These are phyloP conservation scores for Cyberlindnera sargentensis DNA, from an alignment of 805 yeast genomes.

Conservation along the genomic window DNA sequence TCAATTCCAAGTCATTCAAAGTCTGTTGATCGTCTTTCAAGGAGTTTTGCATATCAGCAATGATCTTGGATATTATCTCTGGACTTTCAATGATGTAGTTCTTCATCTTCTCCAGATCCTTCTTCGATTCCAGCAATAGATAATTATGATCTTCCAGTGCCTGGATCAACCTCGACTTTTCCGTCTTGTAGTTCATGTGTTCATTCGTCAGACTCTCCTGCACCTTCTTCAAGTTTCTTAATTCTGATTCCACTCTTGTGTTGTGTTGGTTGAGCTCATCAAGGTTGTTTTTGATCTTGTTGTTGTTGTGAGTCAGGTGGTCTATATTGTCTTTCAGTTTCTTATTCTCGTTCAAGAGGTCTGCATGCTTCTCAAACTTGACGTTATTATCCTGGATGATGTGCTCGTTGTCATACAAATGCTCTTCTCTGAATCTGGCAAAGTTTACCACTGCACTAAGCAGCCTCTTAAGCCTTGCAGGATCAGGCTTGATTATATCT, in stretches of 20 bases:
- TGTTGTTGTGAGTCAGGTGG: constrained; percentile 27
- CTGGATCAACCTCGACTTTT: constrained; percentile 50
- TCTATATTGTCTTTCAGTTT: constrained; percentile 29
- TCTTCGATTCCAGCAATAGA: constrained; percentile 46
- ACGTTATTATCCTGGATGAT: constrained; percentile 48
- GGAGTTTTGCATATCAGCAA: constrained; percentile 42
- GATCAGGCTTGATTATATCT: constrained; percentile 77
- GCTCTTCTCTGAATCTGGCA: constrained; percentile 77
- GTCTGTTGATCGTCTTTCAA: constrained; percentile 34
- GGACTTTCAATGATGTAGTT: constrained; percentile 58
- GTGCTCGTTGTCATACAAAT: constrained; percentile 61
- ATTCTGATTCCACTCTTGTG: constrained; percentile 49
- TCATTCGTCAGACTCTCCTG: constrained; percentile 60
- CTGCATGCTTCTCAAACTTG: constrained; percentile 38
- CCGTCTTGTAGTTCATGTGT: constrained; percentile 55
- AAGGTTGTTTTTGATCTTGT: constrained; percentile 25
- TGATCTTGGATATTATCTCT: constrained; percentile 43
- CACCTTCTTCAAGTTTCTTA: constrained; percentile 49
- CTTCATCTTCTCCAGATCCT: constrained; percentile 52
- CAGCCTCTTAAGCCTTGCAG: constrained; percentile 52
- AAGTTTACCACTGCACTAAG: constrained; percentile 80
- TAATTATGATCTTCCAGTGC: constrained; percentile 57
- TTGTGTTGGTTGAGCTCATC: constrained; percentile 43
- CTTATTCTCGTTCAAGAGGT: constrained; percentile 35
- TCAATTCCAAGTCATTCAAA: constrained; percentile 36